These are phyloP conservation scores for Boletus pseudopeckii DNA, from an alignment of 768 basidiomycete genomes.

Conservation along the genomic window DNA sequence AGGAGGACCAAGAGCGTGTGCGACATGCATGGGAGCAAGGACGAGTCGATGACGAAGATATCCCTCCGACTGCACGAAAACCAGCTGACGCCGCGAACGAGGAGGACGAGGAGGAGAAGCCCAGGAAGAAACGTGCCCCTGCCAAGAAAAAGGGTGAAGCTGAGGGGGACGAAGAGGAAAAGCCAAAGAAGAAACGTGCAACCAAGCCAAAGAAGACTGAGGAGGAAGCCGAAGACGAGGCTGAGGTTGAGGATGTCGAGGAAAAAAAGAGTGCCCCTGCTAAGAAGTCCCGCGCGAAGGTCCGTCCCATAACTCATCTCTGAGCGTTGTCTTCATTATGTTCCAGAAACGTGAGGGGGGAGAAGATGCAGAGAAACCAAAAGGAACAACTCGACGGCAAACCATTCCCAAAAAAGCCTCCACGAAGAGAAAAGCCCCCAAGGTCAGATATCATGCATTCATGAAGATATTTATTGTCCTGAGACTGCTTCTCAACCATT, in stretches of 20 bases:
- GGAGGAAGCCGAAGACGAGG: constrained; percentile 33
- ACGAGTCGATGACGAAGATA: constrained; percentile 78
- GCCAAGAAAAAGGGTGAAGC: constrained; percentile 35
- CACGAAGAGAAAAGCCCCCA: constrained; percentile 43
- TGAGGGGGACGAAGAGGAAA: constrained; percentile 35
- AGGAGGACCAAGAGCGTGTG: constrained; percentile 70
- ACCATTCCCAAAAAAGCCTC: constrained; percentile 44
- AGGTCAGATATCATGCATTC: constrained; percentile 22
- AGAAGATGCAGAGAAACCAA: constrained; percentile 42
- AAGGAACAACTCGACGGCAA: constrained; percentile 47
- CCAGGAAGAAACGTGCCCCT: constrained; percentile 46
- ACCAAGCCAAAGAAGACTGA: constrained; percentile 32
- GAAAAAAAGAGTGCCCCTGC: constrained; percentile 30
- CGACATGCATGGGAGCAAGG: constrained; percentile 72
- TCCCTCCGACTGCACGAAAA: constrained; percentile 71
- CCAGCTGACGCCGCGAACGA: constrained; percentile 37
- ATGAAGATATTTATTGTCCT: not conserved
- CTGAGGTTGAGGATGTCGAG: constrained; percentile 21
- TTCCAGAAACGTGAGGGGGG: constrained; percentile 32
- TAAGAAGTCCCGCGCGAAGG: constrained; percentile 38
- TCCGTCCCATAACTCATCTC: constrained; percentile 16
- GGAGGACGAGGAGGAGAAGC: constrained; percentile 51
- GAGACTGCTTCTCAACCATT: not conserved
- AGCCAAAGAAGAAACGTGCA: constrained; percentile 35
- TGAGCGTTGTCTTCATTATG: constrained; percentile 12